Conservation (phyloP, 2,329 filamentous ascomycete genomes). For the Coleophoma cylindrospora region DNA sequence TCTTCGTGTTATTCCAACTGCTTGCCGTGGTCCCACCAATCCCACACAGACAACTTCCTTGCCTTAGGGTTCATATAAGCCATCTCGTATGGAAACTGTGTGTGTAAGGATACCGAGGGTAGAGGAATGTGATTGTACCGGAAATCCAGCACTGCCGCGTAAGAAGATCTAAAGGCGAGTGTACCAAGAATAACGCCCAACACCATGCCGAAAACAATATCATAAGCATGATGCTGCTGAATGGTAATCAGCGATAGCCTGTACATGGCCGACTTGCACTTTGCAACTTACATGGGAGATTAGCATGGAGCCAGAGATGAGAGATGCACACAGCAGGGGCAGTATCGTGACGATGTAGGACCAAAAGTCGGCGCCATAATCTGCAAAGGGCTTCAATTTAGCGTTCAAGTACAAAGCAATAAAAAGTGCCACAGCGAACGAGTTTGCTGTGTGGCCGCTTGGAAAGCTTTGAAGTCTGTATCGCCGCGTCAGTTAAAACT, state of each 20-base stretch:
- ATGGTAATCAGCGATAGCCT: too few species aligned
- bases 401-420: slow-evolving; percentile 70
- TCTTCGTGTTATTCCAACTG: too few species aligned
- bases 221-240: slow-evolving; percentile 68
- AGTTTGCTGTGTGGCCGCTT: slow-evolving; percentile 66
- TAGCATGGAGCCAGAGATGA: slow-evolving; percentile 60
- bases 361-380: slow-evolving; percentile 68
- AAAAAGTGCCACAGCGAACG: slow-evolving; percentile 65
- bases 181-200: slow-evolving; percentile 61
- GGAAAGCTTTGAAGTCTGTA: slow-evolving; percentile 58
- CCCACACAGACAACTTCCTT: neutral
- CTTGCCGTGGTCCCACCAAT: too few species aligned
- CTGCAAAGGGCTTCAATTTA: slow-evolving; percentile 68
- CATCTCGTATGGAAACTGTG: slow-evolving; percentile 4
- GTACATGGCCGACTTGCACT: too few species aligned
- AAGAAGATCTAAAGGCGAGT: slow-evolving; percentile 59
- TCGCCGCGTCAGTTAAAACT: too few species aligned
- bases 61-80: neutral
- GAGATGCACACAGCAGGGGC: slow-evolving; percentile 62
- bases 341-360: slow-evolving; percentile 60
- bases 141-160: slow-evolving; percentile 63
- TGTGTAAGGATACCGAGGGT: slow-evolving; percentile 4
- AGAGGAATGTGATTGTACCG: slow-evolving; percentile 42
- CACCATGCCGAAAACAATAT: slow-evolving; percentile 55
- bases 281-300: slow-evolving; percentile 30